These are phyloP conservation scores for Verticillium zaregamsianum DNA, from an alignment of 2,329 filamentous ascomycete genomes.

Conservation along the genomic window DNA sequence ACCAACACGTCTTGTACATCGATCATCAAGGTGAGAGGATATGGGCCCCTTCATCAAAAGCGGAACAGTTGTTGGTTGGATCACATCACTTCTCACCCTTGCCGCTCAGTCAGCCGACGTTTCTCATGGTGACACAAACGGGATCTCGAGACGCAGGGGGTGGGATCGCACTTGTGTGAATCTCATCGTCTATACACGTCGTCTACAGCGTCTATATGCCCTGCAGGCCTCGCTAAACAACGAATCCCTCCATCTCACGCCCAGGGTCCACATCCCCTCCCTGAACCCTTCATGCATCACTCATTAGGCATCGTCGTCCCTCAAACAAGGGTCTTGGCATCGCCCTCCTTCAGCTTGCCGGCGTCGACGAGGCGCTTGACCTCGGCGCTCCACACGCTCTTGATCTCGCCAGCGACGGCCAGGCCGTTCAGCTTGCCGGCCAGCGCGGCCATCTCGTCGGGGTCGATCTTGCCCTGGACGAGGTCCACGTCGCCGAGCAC, in stretches of 20 bases:
- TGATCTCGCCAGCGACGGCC: slow-evolving; percentile 80
- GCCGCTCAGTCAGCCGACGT: neutral
- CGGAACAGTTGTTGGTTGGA: too few species aligned
- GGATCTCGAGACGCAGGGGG: neutral
- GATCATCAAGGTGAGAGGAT: too few species aligned
- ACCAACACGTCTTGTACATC: too few species aligned
- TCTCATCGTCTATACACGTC: neutral
- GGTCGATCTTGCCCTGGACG: slow-evolving; percentile 81
- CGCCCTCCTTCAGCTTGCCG: slow-evolving; percentile 82
- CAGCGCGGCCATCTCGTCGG: slow-evolving; percentile 82
- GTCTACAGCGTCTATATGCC: neutral
- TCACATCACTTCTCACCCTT: neutral
- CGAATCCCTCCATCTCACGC: neutral
- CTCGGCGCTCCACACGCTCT: slow-evolving; percentile 75
- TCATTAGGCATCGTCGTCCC: neutral
- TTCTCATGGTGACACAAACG: neutral
- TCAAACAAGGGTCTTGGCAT: slow-evolving; percentile 62
- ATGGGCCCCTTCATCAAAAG: too few species aligned
- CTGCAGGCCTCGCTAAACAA: neutral
- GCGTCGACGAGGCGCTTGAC: slow-evolving; percentile 71
- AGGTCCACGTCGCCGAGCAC: slow-evolving; percentile 83
- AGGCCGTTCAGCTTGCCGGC: slow-evolving; percentile 75
- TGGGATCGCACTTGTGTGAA: neutral
- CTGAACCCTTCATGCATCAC: neutral
- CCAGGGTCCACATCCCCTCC: neutral